Base-by-base conservation (phyloP, 2,329 filamentous ascomycete genomes). In the Falciphora oryzae region DNA sequence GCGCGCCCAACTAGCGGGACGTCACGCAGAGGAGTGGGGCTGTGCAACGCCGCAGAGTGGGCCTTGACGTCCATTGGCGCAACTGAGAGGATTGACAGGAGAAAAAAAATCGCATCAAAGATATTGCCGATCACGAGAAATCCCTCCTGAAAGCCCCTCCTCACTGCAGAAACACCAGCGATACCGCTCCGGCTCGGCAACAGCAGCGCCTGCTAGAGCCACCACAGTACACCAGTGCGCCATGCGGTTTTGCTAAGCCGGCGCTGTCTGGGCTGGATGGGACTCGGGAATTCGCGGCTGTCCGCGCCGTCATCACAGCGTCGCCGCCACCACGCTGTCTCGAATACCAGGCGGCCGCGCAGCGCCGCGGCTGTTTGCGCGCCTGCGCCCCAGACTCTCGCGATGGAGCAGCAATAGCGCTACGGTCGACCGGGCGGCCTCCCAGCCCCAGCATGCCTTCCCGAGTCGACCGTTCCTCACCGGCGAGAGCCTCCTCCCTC, bases 341-440 rank as follows among this genome's bases (percentile, higher is more conserved):
- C 72, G 75, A 72, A 69, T 73, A 73, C 70, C 67, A 67, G 71
- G 72, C 71, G 71, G 71, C 70, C 71, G 73, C 72, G 75, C 77
- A 74, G 76, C 74, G 65, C 74, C 73, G 77, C 77, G 77, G 76
- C 75, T 75, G 73, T 74, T 76, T 74, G 72, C 73, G 72, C 75
- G 74, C 74, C 77, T 77, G 77, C 75, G 73, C 71, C 72, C 71
- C 72, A 76, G 70, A 70, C 70, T 73, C 71, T 66, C 65, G 67
- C 64, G 64, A 79, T 80, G 78, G 75, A 73, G 66, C 65, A 71
- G 62, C 74, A 75, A 74, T 80, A 77, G 74, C 76, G 73, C 67
- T 32, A 61, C 59, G 66, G 75, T 61, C 69, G 78, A 77, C 78
- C 76, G 77, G 76, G 77, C 74, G 75, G 77, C 76, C 44, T 53